A percentile compares a stretch with the other conserved stretches of the same genome.
phyloP scores from a whole-genome alignment of 352 stramenopile genomes.

The Elongisporangium anandrum region DNA sequence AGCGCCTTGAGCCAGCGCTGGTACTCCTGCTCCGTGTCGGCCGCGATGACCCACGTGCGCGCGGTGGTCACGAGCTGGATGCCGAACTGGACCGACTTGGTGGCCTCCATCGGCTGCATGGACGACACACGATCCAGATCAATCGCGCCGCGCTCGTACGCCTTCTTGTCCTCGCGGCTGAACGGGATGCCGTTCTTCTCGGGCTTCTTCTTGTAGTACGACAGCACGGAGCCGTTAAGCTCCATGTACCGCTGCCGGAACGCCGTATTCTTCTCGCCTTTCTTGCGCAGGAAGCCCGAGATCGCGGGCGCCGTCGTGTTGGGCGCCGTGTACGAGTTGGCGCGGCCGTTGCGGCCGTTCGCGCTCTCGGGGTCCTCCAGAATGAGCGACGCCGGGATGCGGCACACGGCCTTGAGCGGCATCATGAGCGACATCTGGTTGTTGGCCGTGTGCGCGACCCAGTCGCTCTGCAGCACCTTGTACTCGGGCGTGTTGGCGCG shows the following conservation, averaged over 20 bases:
- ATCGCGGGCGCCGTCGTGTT: slow-evolving; percentile 18
- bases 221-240: slow-evolving; percentile 60
- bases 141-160: slow-evolving; percentile 65
- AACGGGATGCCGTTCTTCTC: slow-evolving; percentile 75
- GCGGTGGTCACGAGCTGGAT: slow-evolving; percentile 76
- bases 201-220: slow-evolving; percentile 87
- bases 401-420: slow-evolving; percentile 76
- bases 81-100: slow-evolving; percentile 57
- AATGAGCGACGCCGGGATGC: slow-evolving; percentile 68
- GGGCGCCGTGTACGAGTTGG: slow-evolving; percentile 13
- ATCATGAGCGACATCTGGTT: slow-evolving; percentile 81
- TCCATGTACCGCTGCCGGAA: slow-evolving; percentile 86
- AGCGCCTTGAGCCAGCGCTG: slow-evolving; percentile 77
- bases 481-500: slow-evolving; percentile 88
- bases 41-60: slow-evolving; percentile 73
- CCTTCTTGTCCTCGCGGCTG: slow-evolving; percentile 67
- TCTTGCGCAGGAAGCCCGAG: slow-evolving; percentile 74
- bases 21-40: slow-evolving; percentile 73
- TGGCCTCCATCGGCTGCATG: slow-evolving; percentile 62
- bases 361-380: slow-evolving; percentile 44
- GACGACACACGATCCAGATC: slow-evolving; percentile 79
- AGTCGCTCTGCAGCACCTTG: slow-evolving; percentile 82
- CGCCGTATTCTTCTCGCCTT: slow-evolving; percentile 78
- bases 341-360: slow-evolving; percentile 28
- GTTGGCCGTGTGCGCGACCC: slow-evolving; percentile 80